A percentile compares a stretch with the other conserved stretches of the same genome.
Conservation (phyloP, 2,329 filamentous ascomycete genomes). For the Harringtonia aguacate region DNA sequence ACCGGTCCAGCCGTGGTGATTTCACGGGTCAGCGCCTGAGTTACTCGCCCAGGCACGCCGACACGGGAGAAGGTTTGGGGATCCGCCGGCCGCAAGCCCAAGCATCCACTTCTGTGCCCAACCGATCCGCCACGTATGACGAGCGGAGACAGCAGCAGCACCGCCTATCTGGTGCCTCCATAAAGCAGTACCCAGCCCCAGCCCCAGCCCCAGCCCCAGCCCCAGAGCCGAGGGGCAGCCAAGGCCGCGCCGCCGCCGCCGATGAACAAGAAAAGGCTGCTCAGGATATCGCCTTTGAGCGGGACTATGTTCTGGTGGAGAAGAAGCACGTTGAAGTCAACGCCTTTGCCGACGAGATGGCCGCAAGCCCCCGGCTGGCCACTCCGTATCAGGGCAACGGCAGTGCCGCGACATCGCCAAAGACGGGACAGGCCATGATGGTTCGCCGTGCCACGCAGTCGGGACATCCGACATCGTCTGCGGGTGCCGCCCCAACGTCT, state of each 20-base stretch:
- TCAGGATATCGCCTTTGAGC: slow-evolving; percentile 80
- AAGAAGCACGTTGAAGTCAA: slow-evolving; percentile 95
- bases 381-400: slow-evolving; percentile 26
- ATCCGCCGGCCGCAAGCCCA: slow-evolving; percentile 36
- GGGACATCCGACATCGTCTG: slow-evolving; percentile 55
- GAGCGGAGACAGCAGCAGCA: slow-evolving; percentile 27
- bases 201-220: background rate
- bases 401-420: slow-evolving; percentile 33
- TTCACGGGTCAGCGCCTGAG: slow-evolving; percentile 18
- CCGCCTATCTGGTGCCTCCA: slow-evolving; percentile 28
- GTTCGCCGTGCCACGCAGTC: slow-evolving; percentile 70
- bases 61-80: slow-evolving; percentile 37
- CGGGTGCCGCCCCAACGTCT: slow-evolving; percentile 55
- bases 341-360: slow-evolving; percentile 89
- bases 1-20: slow-evolving; percentile 1
- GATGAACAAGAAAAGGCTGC: slow-evolving; percentile 60
- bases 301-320: slow-evolving; percentile 93
- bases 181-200: slow-evolving; percentile 17
- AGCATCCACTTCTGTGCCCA: slow-evolving; percentile 38
- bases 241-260: background rate
- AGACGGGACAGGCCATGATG: slow-evolving; percentile 50
- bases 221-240: background rate
- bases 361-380: slow-evolving; percentile 62
- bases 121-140: slow-evolving; percentile 24
- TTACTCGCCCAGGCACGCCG: slow-evolving; percentile 34